Evolutionary conservation across 2,329 filamentous ascomycete genomes (phyloP).

Genomic region (Aspergillus fumigatus): DNA sequence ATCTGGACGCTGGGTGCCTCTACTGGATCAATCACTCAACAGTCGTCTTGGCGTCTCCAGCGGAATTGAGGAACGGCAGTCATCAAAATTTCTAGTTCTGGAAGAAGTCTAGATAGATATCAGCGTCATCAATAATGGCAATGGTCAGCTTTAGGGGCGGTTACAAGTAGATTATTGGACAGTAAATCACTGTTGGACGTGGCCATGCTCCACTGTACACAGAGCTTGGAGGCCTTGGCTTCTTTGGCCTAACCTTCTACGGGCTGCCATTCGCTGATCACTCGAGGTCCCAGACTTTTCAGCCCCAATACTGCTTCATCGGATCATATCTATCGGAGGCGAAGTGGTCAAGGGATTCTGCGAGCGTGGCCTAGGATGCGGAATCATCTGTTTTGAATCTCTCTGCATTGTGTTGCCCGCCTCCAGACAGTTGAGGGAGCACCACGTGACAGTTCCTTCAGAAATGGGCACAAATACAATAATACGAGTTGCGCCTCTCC

Average conservation of each 20-base stretch:
- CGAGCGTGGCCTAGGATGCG: not conserved
- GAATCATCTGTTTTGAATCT: too few relatives aligned
- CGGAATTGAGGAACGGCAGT: not conserved
- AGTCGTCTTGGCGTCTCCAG: not conserved
- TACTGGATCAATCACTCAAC: not conserved
- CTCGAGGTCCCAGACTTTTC: too few relatives aligned
- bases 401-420: too few relatives aligned
- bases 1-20: not conserved
- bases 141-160: not conserved
- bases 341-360: not conserved
- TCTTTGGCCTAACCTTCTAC: not conserved
- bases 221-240: not conserved
- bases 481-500: too few relatives aligned
- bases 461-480: too few relatives aligned
- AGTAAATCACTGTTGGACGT: not conserved
- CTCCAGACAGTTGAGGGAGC: not conserved
- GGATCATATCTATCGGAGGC: too few relatives aligned
- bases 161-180: not conserved
- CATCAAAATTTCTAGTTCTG: not conserved
- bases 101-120: not conserved
- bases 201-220: not conserved
- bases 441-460: not conserved
- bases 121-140: not conserved
- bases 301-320: not conserved
- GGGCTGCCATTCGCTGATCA: too few relatives aligned